Base-by-base conservation (phyloP, 129 eudicot species). In the Flaveria robusta region DNA sequence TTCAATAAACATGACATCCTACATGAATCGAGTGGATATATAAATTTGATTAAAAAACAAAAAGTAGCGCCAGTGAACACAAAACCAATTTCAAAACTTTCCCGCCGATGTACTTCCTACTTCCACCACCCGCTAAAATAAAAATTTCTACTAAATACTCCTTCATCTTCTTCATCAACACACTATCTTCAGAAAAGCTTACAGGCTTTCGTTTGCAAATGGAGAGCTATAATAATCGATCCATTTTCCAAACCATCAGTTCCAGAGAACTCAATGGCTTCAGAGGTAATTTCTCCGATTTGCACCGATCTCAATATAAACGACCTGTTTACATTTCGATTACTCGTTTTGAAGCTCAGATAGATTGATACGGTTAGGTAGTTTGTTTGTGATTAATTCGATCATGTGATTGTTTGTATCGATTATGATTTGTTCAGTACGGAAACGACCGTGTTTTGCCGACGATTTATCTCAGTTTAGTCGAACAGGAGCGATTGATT, bases 241-340 rank as follows among this genome's bases (percentile, higher is more conserved):
- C 97, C 0, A 70, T 86, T 55, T 84, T 93, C 50, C 82, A 83
- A 23, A 86, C 83, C 77, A 81, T 93, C 77, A 87, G 46, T 55
- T 88, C 89, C 37, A 85, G 97, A 66, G 96, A 93, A 78, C 91
- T 93, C 71, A 83, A 81, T 56, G 97, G 97, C 15, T 88, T 83
- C 82, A 81, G 88, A 88, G 98, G 98, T 34, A 34, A 34, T 34
- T 34, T 93, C 15, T 47, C 54, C 1, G 54, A 47, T 13, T 45
- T 45, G 7, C 39, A 34, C 3, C 13, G 1, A 3, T 71, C 46
- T 52, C 66, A 54, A 68, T 18, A 24, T 68, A 18, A 7, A 11
- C 29, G 0, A 29, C 1, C 26, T 42, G 49, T 29, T 42, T 47
- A 10, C 60, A 5, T 10, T 50, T 14, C 26, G 23, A 69, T 15